Evolutionary conservation across 495 filamentous ascomycete genomes (phyloP).

Genomic region (Xylaria cubensis): DNA sequence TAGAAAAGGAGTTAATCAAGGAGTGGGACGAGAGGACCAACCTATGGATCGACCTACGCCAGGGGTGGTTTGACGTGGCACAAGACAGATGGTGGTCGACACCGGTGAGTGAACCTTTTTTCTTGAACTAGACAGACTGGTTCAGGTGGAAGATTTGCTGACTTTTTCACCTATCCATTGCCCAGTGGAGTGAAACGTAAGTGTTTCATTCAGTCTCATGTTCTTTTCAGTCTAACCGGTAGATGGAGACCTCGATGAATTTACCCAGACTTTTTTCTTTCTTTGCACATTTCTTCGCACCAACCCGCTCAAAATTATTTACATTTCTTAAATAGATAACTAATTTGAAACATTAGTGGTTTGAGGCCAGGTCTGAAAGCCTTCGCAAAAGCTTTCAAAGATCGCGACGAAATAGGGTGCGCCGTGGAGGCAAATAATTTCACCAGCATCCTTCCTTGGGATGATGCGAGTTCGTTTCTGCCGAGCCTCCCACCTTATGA

Average conservation of each 20-base stretch:
- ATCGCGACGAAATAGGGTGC: background rate
- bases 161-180: background rate
- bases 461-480: background rate
- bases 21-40: conserved; percentile 1
- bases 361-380: background rate
- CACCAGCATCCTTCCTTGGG: background rate
- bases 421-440: background rate
- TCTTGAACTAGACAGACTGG: background rate
- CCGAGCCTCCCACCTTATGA: background rate
- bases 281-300: background rate
- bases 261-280: background rate
- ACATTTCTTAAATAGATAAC: background rate
- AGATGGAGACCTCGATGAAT: background rate
- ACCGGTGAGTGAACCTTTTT: conserved; percentile 6
- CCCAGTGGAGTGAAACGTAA: background rate
- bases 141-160: background rate
- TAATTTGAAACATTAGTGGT: background rate
- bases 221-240: background rate
- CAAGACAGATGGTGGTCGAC: background rate
- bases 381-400: background rate
- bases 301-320: background rate
- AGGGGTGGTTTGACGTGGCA: background rate
- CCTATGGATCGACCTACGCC: background rate
- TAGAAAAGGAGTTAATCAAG: background rate
- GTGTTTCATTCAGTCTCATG: background rate